Base-by-base conservation (phyloP, 371 early-diverging fungal genomes). In the Mucor circinelloides region DNA sequence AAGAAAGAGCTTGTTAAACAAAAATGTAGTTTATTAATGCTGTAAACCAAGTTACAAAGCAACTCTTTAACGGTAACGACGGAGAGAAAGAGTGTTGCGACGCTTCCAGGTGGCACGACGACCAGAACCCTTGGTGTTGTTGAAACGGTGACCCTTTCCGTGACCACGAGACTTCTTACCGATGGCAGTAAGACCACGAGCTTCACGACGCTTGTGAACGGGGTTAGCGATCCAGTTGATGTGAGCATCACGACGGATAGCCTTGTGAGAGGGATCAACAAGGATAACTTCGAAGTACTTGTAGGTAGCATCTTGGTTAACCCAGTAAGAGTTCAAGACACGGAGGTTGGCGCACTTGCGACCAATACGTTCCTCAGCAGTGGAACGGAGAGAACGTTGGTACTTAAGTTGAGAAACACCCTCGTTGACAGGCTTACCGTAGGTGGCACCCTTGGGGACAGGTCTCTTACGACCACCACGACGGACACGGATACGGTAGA, bases 221-320 rank as follows among this genome's bases (percentile, higher is more conserved):
- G 94, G 86, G 75, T 94, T 94, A 84, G 88, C 93, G 82, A 99
- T 97, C 99, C 99, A 99, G 93, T 98, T 97, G 88, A 98, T 93
- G 85, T 96, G 95, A 64, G 95, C 85, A 83, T 99, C 99, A 80
- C 95, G 95, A 73, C 99, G 93, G 87, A 99, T 97, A 69, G 93
- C 95, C 88, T 93, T 92, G 92, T 97, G 97, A 69, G 81, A 76
- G 70, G 98, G 97, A 84, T 99, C 98, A 69, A 99, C 98, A 55
- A 96, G 89, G 84, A 99, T 99, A 77, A 98, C 97, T 86, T 99
- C 99, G 82, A 84, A 99, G 92, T 93, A 97, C 90, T 99, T 99
- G 93, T 93, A 98, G 75, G 95, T 94, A 69, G 96, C 86, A 85
- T 99, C 99, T 88, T 95, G 91, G 94, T 97, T 97, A 67, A 99